Evolutionary conservation across 2,329 filamentous ascomycete genomes (phyloP), one percentile per base, ranked within the genome.

Genomic region (Fusarium anthophilum): DNA sequence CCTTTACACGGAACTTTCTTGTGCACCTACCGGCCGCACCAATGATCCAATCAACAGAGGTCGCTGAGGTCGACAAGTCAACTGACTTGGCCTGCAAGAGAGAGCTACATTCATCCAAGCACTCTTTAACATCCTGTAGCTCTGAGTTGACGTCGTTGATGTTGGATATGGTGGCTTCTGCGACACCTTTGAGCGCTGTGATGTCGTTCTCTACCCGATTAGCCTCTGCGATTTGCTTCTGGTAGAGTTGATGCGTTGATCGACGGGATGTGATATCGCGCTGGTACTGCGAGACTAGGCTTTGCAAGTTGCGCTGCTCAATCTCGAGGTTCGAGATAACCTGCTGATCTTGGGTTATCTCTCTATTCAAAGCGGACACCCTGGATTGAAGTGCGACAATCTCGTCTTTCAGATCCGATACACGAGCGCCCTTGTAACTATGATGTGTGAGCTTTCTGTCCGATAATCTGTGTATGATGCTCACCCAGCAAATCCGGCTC

Each of bases 401-500:
- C n/a, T 53, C 50, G 12, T 37, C 30, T 8, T 26, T 37, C 6
- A 53, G 50, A 22, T 53, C 50, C n/a, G 32, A 53, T 20, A 35
- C 13, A 4, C 50, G 50, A 22, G 26, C 18, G 1, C 50, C 50
- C 32, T 53, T 53, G 32, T 53, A 53, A 24, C 50, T 53, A 17
- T 37, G 10, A 20, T 26, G 8, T 8, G 4, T 53, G 6, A 53
- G 30, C 17, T 8, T 35, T 6, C 3, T 26, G 8, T 53, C 9
- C 6, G 6, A 24, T 18, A 3, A 12, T 20, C 8, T 20, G 22
- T 4, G 0, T 0, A 24, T 14, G 13, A 9, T 14, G 4, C n/a
- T 53, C 10, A 53, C 50, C 50, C 50, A 20, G 50, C 50, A 53
- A 53, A 37, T 14, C 50, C 50, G 9, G 50, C 50, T 2, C 50